These are phyloP conservation scores for Setaria italica DNA, from an alignment of 202 grass and related monocot species.

Conservation along the genomic window DNA sequence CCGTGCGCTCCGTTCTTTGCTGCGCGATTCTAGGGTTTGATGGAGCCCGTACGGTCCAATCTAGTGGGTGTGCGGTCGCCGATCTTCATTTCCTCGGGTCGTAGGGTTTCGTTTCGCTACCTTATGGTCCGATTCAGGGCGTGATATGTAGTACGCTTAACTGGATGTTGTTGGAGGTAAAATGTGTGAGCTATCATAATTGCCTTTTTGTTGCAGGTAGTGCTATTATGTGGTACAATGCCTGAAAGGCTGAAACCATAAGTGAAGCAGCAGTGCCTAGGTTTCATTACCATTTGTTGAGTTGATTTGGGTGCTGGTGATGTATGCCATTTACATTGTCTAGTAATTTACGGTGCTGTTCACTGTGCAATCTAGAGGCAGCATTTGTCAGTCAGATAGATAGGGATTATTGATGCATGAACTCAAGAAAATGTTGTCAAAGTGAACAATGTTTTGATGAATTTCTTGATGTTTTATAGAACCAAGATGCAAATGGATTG, in stretches of 20 bases:
- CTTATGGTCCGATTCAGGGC: not conserved
- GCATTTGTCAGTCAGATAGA: not conserved
- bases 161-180: not conserved
- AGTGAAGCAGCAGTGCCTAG: not conserved
- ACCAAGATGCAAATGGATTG: slow-evolving; percentile 19
- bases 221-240: not conserved
- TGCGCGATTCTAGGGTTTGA: slow-evolving; percentile 46
- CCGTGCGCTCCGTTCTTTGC: not conserved
- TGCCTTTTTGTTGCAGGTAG: not conserved
- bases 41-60: not conserved
- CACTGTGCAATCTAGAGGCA: not conserved
- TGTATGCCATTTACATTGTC: not conserved
- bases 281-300: not conserved
- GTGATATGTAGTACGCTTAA: not conserved
- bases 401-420: not conserved
- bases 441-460: not conserved
- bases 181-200: slow-evolving; percentile 19
- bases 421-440: not conserved
- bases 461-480: not conserved
- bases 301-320: slow-evolving; percentile 1
- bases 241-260: not conserved
- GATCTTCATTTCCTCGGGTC: slow-evolving; percentile 38
- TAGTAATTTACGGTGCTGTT: not conserved
- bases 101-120: not conserved
- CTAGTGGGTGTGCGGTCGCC: not conserved